Conservation (phyloP, 192 early-diverging fungal genomes). For the Mortierella claussenii region DNA sequence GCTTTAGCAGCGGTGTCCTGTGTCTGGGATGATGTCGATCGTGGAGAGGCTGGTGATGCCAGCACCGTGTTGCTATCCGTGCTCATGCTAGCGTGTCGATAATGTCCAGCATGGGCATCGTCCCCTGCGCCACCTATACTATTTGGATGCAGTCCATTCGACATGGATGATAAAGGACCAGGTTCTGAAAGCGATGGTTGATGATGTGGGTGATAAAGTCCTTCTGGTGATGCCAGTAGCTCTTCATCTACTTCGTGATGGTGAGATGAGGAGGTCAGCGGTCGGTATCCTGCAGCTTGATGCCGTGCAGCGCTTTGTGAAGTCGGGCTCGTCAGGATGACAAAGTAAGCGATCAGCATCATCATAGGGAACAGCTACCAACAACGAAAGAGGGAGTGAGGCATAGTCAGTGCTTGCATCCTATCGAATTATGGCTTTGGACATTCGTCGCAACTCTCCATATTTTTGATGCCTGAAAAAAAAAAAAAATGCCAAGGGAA, state of each 20-base stretch:
- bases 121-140: too few species aligned
- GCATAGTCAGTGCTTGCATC: too few species aligned
- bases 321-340: conserved; percentile 29
- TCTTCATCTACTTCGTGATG: conserved; percentile 6
- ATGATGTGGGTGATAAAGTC: background rate
- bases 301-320: background rate
- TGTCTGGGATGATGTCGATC: background rate
- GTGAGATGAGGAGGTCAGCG: background rate
- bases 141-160: too few species aligned
- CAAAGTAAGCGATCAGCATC: conserved; percentile 52
- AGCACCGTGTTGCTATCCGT: background rate
- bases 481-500: background rate
- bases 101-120: too few species aligned
- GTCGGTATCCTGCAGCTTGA: conserved; percentile 22
- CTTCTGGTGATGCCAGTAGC: background rate
- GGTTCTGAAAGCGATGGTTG: too few species aligned
- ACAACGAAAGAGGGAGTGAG: background rate
- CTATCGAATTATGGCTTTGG: background rate
- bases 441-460: too few species aligned
- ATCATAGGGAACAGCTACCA: conserved; percentile 37
- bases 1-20: too few species aligned
- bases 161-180: too few species aligned
- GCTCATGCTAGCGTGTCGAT: background rate
- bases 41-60: background rate
- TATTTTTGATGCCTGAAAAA: too few species aligned